Base-by-base conservation (phyloP, 192 early-diverging fungal genomes). In the Geranomyces michiganensis region DNA sequence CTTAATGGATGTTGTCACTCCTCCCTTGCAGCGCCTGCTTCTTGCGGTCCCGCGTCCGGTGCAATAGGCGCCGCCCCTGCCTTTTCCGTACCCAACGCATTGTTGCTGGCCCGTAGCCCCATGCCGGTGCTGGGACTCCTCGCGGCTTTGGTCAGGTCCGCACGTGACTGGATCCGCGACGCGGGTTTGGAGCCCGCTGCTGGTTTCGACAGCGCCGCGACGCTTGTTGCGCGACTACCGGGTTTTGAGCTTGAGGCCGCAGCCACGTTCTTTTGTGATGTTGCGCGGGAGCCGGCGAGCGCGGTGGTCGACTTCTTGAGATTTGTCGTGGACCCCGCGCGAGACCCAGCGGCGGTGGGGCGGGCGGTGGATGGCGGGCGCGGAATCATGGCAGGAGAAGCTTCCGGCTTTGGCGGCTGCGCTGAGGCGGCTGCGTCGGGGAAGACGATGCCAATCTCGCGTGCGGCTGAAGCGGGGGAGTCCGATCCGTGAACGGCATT, bases 401-500 rank as follows among this genome's bases (percentile, higher is more conserved):
- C 36, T 53, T 15, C n/a, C 24, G 51, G 6, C 17, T 53, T 4
- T 26, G 51, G 6, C n/a, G 24, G 51, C 15, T 53, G 24, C 51
- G 19, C 24, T n/a, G 51, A 26, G 4, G 51, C 12, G 10, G 46
- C n/a, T 53, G 51, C n/a, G 51, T 53, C 7, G 51, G 19, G 51
- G 51, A n/a, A 32, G 12, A 29, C 15, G 26, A 60, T 31, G 58
- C 21, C 21, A 29, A 60, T 27, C 62, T 88, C 87, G 9, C 87
- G 77, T 33, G 67, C 76, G 0, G 87, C 87, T 9, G 80, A 84
- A 43, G 63, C 26, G 14, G 74, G 69, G 14, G 84, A 82, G 72
- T 88, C 87, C 13, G 87, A 88, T 0, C 87, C 87, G 68, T 88
- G 87, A 0, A 88, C 81, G 15, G 84, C 84, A 56, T 88, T 86